Conservation (phyloP, 768 basidiomycete genomes). For the Xerocomus brunneocitrinus region DNA sequence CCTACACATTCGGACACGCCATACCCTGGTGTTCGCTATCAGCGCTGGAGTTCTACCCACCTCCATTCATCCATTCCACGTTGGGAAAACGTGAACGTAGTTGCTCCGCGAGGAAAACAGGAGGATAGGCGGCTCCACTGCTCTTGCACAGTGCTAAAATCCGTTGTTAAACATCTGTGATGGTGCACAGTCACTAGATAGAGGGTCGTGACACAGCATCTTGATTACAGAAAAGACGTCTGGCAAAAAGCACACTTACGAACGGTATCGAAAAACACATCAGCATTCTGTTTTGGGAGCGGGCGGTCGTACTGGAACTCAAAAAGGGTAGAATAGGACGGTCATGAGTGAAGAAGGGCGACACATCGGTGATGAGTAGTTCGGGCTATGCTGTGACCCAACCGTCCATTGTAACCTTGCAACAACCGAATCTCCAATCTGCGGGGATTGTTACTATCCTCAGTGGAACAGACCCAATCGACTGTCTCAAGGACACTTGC, state of each 20-base stretch:
- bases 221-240: slow-evolving; percentile 21
- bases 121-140: slow-evolving; percentile 66
- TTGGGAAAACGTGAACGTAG: slow-evolving; percentile 36
- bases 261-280: slow-evolving; percentile 47
- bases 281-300: slow-evolving; percentile 57
- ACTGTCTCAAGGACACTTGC: too few species aligned
- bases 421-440: too few species aligned
- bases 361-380: too few species aligned
- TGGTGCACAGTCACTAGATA: slow-evolving; percentile 55
- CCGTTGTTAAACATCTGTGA: slow-evolving; percentile 39
- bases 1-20: too few species aligned
- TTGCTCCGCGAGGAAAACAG: slow-evolving; percentile 46
- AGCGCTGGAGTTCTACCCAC: slow-evolving; percentile 28
- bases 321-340: too few species aligned
- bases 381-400: too few species aligned
- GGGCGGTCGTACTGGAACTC: too few species aligned
- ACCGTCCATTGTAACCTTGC: too few species aligned
- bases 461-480: too few species aligned
- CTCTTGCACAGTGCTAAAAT: slow-evolving; percentile 48
- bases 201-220: slow-evolving; percentile 51
- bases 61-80: slow-evolving; percentile 39
- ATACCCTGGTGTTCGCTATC: too few species aligned
- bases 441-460: too few species aligned
- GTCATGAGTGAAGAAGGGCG: too few species aligned
- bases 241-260: slow-evolving; percentile 35